phyloP scores from a whole-genome alignment of 2,329 filamentous ascomycete species.

The Penicillium fuscoglaucum region DNA sequence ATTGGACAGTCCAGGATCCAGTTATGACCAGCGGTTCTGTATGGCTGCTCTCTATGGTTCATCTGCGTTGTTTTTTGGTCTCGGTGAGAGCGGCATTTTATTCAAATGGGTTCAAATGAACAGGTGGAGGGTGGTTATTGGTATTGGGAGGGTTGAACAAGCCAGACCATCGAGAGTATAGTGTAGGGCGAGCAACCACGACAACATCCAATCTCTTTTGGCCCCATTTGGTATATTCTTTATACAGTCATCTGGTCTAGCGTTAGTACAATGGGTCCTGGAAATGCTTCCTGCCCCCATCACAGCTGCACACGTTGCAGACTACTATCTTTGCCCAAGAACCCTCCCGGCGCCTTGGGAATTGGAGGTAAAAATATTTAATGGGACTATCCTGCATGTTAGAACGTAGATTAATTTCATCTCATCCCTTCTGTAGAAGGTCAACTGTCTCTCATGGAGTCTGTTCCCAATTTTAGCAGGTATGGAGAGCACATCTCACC shows the following conservation, averaged over 20 bases:
- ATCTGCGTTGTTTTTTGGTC: constrained; percentile 1
- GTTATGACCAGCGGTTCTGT: neutral
- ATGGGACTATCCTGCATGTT: neutral
- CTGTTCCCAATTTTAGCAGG: constrained; percentile 37
- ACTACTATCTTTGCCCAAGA: constrained; percentile 15
- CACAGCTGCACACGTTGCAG: constrained; percentile 39
- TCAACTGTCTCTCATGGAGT: constrained; percentile 27
- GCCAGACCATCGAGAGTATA: neutral
- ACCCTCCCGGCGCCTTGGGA: neutral
- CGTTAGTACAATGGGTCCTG: constrained; percentile 15
- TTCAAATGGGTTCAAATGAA: neutral
- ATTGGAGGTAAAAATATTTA: constrained; percentile 4
- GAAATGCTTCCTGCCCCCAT: constrained; percentile 24
- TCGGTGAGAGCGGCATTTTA: constrained; percentile 3
- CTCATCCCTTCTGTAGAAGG: constrained; percentile 5
- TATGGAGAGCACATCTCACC: constrained; percentile 19
- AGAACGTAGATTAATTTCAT: neutral
- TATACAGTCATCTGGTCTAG: constrained; percentile 15
- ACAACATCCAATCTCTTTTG: neutral
- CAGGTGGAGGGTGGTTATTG: neutral
- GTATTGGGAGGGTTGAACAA: neutral
- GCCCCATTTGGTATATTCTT: neutral
- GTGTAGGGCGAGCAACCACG: neutral
- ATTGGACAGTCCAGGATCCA: constrained; percentile 7
- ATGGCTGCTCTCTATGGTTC: constrained; percentile 2